A percentile compares a stretch with the other conserved stretches of the same genome.
phyloP scores from a whole-genome alignment of 805 yeast genomes.

The Spathaspora girioi region DNA sequence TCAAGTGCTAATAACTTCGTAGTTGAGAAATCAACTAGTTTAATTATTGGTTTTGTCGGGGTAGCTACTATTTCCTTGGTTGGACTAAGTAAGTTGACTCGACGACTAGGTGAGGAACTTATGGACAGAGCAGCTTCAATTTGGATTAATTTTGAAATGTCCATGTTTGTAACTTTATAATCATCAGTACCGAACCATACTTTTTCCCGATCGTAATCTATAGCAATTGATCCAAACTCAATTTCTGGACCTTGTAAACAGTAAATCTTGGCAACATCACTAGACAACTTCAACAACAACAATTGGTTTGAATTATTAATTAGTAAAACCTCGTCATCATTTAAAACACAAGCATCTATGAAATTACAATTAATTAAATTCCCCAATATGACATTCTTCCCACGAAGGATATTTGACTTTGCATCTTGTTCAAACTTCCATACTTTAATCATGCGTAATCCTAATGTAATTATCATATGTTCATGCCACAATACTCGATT shows the following conservation, averaged over 20 bases:
- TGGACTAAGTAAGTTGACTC: neutral
- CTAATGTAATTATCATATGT: slow-evolving; percentile 49
- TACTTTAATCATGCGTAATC: slow-evolving; percentile 56
- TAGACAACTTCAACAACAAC: slow-evolving; percentile 22
- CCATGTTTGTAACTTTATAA: slow-evolving; percentile 8
- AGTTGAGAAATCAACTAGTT: slow-evolving; percentile 21
- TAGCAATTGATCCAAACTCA: slow-evolving; percentile 14
- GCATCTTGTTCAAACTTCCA: slow-evolving; percentile 46
- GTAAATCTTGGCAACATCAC: slow-evolving; percentile 13
- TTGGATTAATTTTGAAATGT: slow-evolving; percentile 10
- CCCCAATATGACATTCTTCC: slow-evolving; percentile 59
- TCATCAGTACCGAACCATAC: slow-evolving; percentile 24
- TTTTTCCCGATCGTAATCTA: slow-evolving; percentile 14
- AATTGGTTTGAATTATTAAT: slow-evolving; percentile 30
- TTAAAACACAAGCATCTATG: slow-evolving; percentile 32
- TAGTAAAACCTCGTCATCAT: slow-evolving; percentile 33
- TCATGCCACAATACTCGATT: slow-evolving; percentile 57
- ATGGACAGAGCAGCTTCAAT: neutral
- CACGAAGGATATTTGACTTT: slow-evolving; percentile 35
- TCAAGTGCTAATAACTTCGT: slow-evolving; percentile 28
- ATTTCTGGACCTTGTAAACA: slow-evolving; percentile 13
- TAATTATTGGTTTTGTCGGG: slow-evolving; percentile 11
- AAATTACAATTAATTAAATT: slow-evolving; percentile 47
- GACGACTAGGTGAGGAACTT: neutral
- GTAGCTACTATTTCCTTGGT: neutral